Percentiles rank a stretch among this genome's conserved stretches.
These are phyloP conservation scores for Dothistroma pini DNA, from an alignment of 2,329 filamentous ascomycete genomes.

Conservation along the genomic window DNA sequence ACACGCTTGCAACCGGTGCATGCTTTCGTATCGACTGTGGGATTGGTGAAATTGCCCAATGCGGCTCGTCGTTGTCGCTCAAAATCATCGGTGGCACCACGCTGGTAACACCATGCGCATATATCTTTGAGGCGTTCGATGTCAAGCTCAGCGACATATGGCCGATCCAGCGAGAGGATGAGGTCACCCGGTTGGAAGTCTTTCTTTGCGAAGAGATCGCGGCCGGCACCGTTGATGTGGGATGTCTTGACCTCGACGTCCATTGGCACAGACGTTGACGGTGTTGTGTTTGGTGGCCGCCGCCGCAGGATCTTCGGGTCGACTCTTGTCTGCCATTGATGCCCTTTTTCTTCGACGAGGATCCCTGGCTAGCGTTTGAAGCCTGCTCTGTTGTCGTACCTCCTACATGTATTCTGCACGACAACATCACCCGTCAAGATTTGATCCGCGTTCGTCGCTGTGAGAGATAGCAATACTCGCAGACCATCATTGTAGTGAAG, in stretches of 20 bases:
- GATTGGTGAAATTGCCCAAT: conserved; percentile 27
- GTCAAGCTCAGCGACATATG: conserved; percentile 55
- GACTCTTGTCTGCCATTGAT: no score
- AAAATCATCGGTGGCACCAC: conserved; percentile 28
- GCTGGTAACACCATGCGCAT: conserved; percentile 55
- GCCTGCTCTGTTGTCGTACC: no score
- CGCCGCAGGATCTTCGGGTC: background rate
- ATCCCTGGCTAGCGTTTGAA: no score
- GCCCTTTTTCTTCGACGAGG: no score
- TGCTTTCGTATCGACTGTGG: conserved; percentile 41
- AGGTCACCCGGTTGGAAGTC: conserved; percentile 48
- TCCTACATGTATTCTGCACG: no score
- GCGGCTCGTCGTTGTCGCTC: conserved; percentile 24
- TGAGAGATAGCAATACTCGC: no score
- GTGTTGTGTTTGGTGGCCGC: conserved; percentile 2
- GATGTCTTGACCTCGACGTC: conserved; percentile 26
- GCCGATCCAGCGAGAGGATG: conserved; percentile 49
- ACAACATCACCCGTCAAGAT: no score
- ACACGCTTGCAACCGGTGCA: conserved; percentile 58
- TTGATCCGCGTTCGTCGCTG: no score
- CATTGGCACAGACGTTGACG: conserved; percentile 16
- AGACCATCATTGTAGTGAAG: no score
- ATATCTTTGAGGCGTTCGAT: conserved; percentile 49
- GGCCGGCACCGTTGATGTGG: conserved; percentile 39
- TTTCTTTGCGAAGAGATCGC: conserved; percentile 53